A percentile compares a stretch with the other conserved stretches of the same genome.
These are phyloP conservation scores for Citrus sp. DNA, from an alignment of 345 rosid species.

Conservation along the genomic window DNA sequence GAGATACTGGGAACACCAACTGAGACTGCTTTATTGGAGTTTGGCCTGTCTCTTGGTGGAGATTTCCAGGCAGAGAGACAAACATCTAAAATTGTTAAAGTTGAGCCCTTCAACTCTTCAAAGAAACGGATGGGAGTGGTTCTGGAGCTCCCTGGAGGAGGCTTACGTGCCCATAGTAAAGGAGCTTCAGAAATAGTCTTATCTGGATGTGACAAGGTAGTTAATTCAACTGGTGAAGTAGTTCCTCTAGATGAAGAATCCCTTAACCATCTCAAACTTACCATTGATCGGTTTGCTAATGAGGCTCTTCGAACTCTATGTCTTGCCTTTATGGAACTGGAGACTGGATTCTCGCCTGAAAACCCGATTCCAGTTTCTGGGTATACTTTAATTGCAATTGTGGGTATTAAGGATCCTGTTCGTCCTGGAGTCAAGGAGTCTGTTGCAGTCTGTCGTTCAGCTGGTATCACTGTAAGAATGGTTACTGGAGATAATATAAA, in stretches of 20 bases:
- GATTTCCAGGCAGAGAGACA: conserved; percentile 62
- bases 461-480: conserved; percentile 92
- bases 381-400: conserved; percentile 73
- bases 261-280: conserved; percentile 47
- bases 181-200: conserved; percentile 94
- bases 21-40: conserved; percentile 79
- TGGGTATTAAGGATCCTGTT: conserved; percentile 93
- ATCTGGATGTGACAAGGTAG: conserved; percentile 74
- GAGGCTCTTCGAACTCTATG: conserved; percentile 95
- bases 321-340: conserved; percentile 64
- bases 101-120: conserved; percentile 91
- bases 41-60: conserved; percentile 81
- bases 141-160: conserved; percentile 64
- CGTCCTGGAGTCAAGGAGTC: conserved; percentile 95
- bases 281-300: conserved; percentile 72
- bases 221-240: conserved; percentile 65
- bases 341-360: conserved; percentile 47
- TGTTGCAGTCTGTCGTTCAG: conserved; percentile 79
- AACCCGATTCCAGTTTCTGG: conserved; percentile 63
- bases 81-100: conserved; percentile 54
- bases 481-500: conserved; percentile 94
- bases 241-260: conserved; percentile 68
- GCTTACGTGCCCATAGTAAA: conserved; percentile 68
- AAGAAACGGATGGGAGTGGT: conserved; percentile 92
- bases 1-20: conserved; percentile 91